phyloP scores from a whole-genome alignment of 345 rosid genomes.

The Boechera divaricarpa region DNA sequence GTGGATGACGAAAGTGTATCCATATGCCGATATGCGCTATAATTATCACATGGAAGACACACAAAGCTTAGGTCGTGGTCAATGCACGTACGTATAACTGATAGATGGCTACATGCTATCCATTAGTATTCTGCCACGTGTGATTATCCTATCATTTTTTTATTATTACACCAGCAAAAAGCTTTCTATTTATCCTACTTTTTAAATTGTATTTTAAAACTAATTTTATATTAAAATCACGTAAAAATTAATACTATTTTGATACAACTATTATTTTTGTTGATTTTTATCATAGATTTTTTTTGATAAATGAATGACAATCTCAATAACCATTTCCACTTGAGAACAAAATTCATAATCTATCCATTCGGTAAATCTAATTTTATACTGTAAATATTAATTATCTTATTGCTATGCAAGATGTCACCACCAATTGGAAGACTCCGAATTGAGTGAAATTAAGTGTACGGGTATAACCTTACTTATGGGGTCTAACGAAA shows the following conservation, averaged over 20 bases:
- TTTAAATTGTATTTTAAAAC: neutral
- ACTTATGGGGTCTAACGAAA: neutral
- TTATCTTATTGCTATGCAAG: neutral
- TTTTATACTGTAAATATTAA: neutral
- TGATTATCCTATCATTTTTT: neutral
- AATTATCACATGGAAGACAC: slow-evolving; percentile 34
- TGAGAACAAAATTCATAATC: neutral
- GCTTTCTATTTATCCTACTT: neutral
- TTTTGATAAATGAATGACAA: too few relatives aligned
- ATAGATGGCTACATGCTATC: slow-evolving; percentile 24
- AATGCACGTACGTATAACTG: slow-evolving; percentile 34
- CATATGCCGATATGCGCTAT: slow-evolving; percentile 10
- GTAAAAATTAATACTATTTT: neutral
- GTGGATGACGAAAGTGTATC: slow-evolving; percentile 29
- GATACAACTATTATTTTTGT: neutral
- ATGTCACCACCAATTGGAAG: neutral
- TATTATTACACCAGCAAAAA: neutral
- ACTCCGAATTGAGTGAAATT: neutral
- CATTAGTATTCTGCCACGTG: slow-evolving; percentile 25
- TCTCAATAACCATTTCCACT: neutral
- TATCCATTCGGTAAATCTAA: neutral
- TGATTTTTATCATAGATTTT: too few relatives aligned
- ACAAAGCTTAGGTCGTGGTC: slow-evolving; percentile 32
- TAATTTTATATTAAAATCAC: neutral
- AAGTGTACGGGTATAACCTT: neutral